phyloP scores from a whole-genome alignment of 495 filamentous ascomycete genomes.

The Tuber brumale region DNA sequence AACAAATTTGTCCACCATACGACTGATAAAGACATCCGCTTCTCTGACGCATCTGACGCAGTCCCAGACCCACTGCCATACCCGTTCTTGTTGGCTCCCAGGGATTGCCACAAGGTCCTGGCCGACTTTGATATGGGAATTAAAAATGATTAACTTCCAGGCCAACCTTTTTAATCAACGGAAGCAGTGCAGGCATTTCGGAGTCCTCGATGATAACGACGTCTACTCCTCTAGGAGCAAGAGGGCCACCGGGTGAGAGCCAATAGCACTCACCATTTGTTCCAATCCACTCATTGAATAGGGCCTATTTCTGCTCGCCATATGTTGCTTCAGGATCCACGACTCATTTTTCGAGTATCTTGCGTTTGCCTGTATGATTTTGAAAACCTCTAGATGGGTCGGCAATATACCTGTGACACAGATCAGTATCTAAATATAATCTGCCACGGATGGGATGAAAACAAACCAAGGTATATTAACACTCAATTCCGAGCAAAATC shows the following conservation, averaged over 20 bases:
- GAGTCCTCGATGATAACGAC: slow-evolving; percentile 76
- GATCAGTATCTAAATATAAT: too few species aligned
- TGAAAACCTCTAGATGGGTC: too few species aligned
- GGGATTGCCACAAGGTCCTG: slow-evolving; percentile 72
- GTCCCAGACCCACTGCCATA: slow-evolving; percentile 73
- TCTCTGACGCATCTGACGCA: slow-evolving; percentile 60
- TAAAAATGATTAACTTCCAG: slow-evolving; percentile 70
- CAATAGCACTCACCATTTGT: slow-evolving; percentile 67
- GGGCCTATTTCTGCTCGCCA: slow-evolving; percentile 51
- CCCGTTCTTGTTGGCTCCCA: slow-evolving; percentile 62
- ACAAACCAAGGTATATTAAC: too few species aligned
- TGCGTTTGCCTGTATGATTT: too few species aligned
- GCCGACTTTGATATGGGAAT: slow-evolving; percentile 79
- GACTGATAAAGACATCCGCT: slow-evolving; percentile 75
- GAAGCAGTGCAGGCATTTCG: slow-evolving; percentile 78
- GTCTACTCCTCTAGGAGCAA: slow-evolving; percentile 71
- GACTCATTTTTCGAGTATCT: too few species aligned
- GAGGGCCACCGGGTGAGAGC: slow-evolving; percentile 66
- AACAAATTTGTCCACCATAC: slow-evolving; percentile 72
- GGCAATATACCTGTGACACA: too few species aligned
- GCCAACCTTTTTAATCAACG: slow-evolving; percentile 63
- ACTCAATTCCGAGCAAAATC: too few species aligned
- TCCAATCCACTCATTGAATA: slow-evolving; percentile 63
- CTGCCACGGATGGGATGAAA: too few species aligned
- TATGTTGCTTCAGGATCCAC: slow-evolving; percentile 56